phyloP scores from a whole-genome alignment of 495 filamentous ascomycete species.

The Xylaria palmicola region DNA sequence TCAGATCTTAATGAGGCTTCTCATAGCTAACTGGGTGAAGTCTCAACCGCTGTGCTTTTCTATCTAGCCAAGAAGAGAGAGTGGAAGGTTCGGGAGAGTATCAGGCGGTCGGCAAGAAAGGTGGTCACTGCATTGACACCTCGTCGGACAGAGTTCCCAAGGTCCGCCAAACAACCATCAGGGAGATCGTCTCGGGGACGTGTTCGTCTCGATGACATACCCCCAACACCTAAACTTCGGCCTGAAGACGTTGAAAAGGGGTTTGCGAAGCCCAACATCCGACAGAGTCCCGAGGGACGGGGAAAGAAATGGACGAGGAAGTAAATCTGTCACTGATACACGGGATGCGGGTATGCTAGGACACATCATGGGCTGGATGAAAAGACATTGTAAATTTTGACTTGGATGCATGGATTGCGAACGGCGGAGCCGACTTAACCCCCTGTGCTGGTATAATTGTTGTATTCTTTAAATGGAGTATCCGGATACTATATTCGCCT shows the following conservation, averaged over 20 bases:
- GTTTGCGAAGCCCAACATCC: constrained; percentile 24
- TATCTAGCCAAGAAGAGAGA: constrained; percentile 58
- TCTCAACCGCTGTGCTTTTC: constrained; percentile 48
- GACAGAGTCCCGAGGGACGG: constrained; percentile 26
- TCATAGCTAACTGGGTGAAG: constrained; percentile 32
- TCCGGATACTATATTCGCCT: constrained; percentile 52
- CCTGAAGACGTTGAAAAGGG: constrained; percentile 54
- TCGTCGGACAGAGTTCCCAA: constrained; percentile 53
- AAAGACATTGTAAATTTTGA: constrained; percentile 11
- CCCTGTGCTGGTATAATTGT: neutral
- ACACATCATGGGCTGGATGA: neutral
- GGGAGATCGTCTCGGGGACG: constrained; percentile 29
- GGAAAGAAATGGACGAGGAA: constrained; percentile 38
- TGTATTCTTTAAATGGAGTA: neutral
- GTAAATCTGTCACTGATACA: constrained; percentile 31
- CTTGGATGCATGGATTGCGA: neutral
- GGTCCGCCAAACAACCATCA: constrained; percentile 45
- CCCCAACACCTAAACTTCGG: constrained; percentile 48
- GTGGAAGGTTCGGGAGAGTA: constrained; percentile 53
- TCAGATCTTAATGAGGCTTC: neutral
- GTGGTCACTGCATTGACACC: constrained; percentile 55
- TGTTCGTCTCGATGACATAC: constrained; percentile 49
- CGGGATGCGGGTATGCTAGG: neutral
- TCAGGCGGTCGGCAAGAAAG: constrained; percentile 52
- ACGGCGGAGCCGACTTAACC: neutral